phyloP scores from a whole-genome alignment of 73 alveolate genomes.

The Durusdinium trenchii region DNA sequence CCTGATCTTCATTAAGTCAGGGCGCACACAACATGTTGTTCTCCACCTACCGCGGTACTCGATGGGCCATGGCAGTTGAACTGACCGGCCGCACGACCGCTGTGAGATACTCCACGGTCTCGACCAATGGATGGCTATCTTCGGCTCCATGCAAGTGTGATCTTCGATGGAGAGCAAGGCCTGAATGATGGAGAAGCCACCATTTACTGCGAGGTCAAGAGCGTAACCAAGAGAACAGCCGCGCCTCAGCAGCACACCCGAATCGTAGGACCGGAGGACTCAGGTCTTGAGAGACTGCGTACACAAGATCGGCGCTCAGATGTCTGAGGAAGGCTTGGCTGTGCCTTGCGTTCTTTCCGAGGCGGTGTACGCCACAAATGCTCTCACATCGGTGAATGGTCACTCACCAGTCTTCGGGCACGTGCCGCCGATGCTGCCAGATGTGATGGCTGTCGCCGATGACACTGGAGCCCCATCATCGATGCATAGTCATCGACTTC shows the following conservation, averaged over 20 bases:
- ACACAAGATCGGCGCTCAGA: not conserved
- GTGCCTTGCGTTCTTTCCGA: constrained; percentile 8
- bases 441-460: not conserved
- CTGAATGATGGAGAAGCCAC: not conserved
- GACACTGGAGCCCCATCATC: not conserved
- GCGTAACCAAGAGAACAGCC: not conserved
- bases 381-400: not conserved
- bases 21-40: not conserved
- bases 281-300: not conserved
- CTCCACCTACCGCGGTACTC: not conserved
- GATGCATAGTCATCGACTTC: not conserved
- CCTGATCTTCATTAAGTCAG: not conserved
- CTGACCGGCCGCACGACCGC: not conserved
- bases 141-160: constrained; percentile 24
- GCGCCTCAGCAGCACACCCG: constrained; percentile 53
- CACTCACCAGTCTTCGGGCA: constrained; percentile 28
- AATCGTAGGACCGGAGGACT: not conserved
- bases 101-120: not conserved
- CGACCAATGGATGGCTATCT: constrained; percentile 1
- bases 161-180: constrained; percentile 43
- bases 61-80: not conserved
- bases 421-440: constrained; percentile 15
- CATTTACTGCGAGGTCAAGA: not conserved
- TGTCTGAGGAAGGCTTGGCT: not conserved
- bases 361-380: not conserved